Evolutionary conservation across 176 grass and related monocot species (phyloP), one percentile per base, ranked within the genome.

Genomic region (Secale cereale): DNA sequence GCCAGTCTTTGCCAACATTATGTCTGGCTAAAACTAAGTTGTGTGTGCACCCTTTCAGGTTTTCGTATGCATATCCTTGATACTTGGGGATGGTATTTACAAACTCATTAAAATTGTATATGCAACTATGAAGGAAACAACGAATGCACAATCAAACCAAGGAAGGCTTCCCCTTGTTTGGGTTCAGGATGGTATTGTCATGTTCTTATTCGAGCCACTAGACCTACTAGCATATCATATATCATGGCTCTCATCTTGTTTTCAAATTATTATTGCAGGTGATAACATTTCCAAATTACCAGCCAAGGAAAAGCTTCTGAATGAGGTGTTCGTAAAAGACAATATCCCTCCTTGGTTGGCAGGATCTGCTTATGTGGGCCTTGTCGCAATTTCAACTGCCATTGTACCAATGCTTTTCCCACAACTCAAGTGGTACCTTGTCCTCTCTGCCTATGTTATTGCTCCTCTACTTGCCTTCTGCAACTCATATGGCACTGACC

Each of bases 31-130:
- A 56, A 59, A 23, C 37, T 77, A 77, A 77, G 13, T 25, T 63
- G 27, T 29, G 3, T 77, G 8, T 76, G 3, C 50, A 8, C 39
- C 30, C 26, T 46, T 75, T 35, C 89, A 97, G 94, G 94, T 97
- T 86, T 97, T 97, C 74, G 74, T 97, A 61, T 92, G 89, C 17
- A 91, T 97, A 74, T 91, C 94, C 54, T 85, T 94, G 59, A 92
- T 97, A 75, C 86, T 94, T 39, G 94, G 94, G 8, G 94, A 97
- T 84, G 94, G 94, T 54, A 89, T 92, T 65, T 97, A 97, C 84
- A 97, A 97, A 29, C 89, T 97, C 75, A 82, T 91, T 68, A 97
- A 97, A 86, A 97, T 97, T 67, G 83, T 97, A 65, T 60, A 90
- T 75, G 62, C 81, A 50, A 91, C 91, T 79, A 74, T 45, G 7